A percentile compares a stretch with the other conserved stretches of the same genome.
Conservation (phyloP, 208 protist species). For the Sergeia podlipaevii region DNA sequence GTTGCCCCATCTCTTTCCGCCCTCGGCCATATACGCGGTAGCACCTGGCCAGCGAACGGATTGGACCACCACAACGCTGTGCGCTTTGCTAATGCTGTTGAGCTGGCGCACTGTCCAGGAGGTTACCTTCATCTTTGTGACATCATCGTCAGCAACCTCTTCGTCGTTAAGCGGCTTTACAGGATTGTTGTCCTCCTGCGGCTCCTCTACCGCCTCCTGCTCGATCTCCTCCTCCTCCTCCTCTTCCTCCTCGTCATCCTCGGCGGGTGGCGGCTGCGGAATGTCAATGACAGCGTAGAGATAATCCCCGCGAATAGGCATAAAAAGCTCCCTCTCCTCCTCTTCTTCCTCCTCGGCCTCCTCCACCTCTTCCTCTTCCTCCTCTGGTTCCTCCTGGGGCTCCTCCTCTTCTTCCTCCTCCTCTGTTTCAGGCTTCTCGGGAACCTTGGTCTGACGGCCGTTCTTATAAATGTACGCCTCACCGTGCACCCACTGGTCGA, state of each 20-base stretch:
- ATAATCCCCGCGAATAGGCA: constrained; percentile 68
- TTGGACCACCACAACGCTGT: constrained; percentile 76
- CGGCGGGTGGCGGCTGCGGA: constrained; percentile 75
- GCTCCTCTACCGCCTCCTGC: constrained; percentile 13
- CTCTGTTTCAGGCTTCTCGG: constrained; percentile 73
- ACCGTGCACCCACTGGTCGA: constrained; percentile 90
- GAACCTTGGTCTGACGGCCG: constrained; percentile 89
- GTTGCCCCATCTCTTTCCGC: constrained; percentile 73
- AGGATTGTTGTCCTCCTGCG: constrained; percentile 68
- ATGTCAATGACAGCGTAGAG: constrained; percentile 84
- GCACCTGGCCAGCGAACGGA: constrained; percentile 90
- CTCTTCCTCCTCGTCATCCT: constrained; percentile 78
- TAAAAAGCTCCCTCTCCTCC: constrained; percentile 86
- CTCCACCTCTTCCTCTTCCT: constrained; percentile 58
- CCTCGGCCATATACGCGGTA: constrained; percentile 70
- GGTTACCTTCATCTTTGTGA: constrained; percentile 77
- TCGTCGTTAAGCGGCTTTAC: constrained; percentile 75
- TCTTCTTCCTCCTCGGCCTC: constrained; percentile 66
- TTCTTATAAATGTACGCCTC: constrained; percentile 79
- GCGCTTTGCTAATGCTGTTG: constrained; percentile 81
- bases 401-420: constrained; percentile 66
- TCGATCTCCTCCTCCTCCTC: constrained; percentile 48
- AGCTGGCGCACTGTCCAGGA: constrained; percentile 77
- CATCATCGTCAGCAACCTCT: constrained; percentile 82
- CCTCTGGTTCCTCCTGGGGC: constrained; percentile 38